Evolutionary conservation across 768 basidiomycete species (phyloP).

Genomic region (Austroboletus eburneus): DNA sequence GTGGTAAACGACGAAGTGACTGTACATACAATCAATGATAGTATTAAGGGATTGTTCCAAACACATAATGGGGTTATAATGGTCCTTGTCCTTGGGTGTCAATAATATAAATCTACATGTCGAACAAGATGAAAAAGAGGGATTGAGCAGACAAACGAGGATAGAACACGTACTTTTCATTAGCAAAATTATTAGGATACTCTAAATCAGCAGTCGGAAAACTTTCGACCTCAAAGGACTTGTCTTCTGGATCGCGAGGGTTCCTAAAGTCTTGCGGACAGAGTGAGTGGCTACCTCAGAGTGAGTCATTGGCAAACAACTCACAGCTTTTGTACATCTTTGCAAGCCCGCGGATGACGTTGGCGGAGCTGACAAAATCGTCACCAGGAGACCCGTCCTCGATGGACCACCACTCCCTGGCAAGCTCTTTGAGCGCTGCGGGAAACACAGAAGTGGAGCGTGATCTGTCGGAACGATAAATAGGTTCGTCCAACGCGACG

Average conservation of each 20-base stretch:
- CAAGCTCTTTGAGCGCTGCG: slow-evolving; percentile 20
- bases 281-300: slow-evolving; percentile 11
- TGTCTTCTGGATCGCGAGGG: slow-evolving; percentile 57
- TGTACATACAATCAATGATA: slow-evolving; percentile 63
- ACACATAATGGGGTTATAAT: slow-evolving; percentile 83
- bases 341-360: slow-evolving; percentile 57
- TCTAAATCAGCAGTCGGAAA: slow-evolving; percentile 72
- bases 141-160: not conserved
- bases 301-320: slow-evolving; percentile 22
- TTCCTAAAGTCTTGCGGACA: slow-evolving; percentile 61
- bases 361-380: slow-evolving; percentile 58
- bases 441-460: slow-evolving; percentile 59
- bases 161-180: slow-evolving; percentile 52
- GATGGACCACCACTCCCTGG: slow-evolving; percentile 44
- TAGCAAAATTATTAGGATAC: slow-evolving; percentile 68
- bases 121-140: not conserved
- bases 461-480: slow-evolving; percentile 54
- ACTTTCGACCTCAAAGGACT: slow-evolving; percentile 55
- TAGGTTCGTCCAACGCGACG: slow-evolving; percentile 47
- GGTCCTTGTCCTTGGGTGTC: slow-evolving; percentile 78
- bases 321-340: slow-evolving; percentile 68
- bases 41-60: slow-evolving; percentile 67
- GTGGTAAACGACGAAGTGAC: slow-evolving; percentile 3
- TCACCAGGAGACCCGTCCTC: slow-evolving; percentile 51
- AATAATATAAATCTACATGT: slow-evolving; percentile 64